Base-by-base conservation (phyloP, 129 eudicot species). In the Arctium minus region DNA sequence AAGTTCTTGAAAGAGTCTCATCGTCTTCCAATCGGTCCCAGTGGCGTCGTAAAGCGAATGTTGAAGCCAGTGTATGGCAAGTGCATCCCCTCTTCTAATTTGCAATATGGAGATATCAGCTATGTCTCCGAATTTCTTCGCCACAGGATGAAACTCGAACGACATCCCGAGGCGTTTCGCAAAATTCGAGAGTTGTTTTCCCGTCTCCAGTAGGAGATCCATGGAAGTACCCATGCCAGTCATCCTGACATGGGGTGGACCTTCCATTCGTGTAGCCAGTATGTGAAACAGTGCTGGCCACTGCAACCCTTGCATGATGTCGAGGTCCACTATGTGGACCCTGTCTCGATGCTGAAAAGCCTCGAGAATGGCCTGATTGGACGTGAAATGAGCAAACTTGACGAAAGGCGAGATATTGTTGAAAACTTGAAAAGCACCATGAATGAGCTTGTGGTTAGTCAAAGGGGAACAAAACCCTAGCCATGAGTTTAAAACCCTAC, bases 211-310 rank as follows among this genome's bases (percentile, higher is more conserved):
- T 1, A 93, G 76, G 3, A 91, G 70, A 29, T 88, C 94, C 83
- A 87, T 84, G 18, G 96, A 88, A 30, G 86, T 81, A 8, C 97
- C 97, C 83, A 93, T 76, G 6, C 97, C 97, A 0, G 97, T 93
- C 92, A 93, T 81, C 22, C 96, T 86, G 8, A 93, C 91, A 38
- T 83, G 89, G 0, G 97, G 97, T 9, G 97, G 96, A 46, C 97
- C 97, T 70, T 93, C 97, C 76, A 89, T 79, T 37, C 97, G 89
- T 0, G 94, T 93, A 15, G 97, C 96, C 3, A 93, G 85, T 13
- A 93, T 91, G 82, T 93, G 97, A 53, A 93, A 93, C 36, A 93
- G 76, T 29, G 97, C 97, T 0, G 96, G 97, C 97, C 97, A 93
- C 77, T 93, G 97, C 75, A 93, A 80, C n/a, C 97, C 97, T 32